Evolutionary conservation across 331 rosid genomes (phyloP), one percentile per base, ranked within the genome.

Genomic region (Malus hybrid): DNA sequence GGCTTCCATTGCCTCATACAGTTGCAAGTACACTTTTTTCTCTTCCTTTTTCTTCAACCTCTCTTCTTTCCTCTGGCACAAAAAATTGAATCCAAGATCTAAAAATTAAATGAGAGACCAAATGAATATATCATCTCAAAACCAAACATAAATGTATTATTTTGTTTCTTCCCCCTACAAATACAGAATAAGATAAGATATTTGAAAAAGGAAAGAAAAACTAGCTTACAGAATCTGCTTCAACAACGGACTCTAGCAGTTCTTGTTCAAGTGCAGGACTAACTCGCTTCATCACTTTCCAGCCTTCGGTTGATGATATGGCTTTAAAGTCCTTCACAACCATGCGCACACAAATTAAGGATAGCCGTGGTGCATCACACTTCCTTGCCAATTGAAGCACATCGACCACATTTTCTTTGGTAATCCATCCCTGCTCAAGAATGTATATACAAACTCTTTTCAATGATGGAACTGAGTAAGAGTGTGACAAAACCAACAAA

Each of bases 1-100:
- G 74, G 86, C 87, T 63, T 87, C 90, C 90, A 87, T 87, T 1
- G 90, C 90, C 80, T 87, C 90, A 48, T 80, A 60, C 61, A 87
- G 77, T 72, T 82, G 80, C 70, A 82, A 13, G 69, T 84, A 87
- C 39, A 87, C 80, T 68, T 77, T 84, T 62, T 71, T 80, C 80
- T 87, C 90, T 70, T 87, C 83, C 66, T 69, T 82, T 59, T 75
- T 74, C 76, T 68, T 80, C 72, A 61, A 18, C 71, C 52, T 73
- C 55, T 80, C 87, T 70, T 75, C 69, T 66, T 82, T 84, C 42
- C 82, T 79, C 90, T 87, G 82, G 73, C 73, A 77, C 42, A 31
- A 42, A 62, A 22, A 34, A 8, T 5, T 59, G 27, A 28, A 54
- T 36, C 39, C 29, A 75, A 80, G 65, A 65, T 29, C 24, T 10